A percentile compares a stretch with the other conserved stretches of the same genome.
These are phyloP conservation scores for Metschnikowia kofuensis DNA, from an alignment of 805 yeast species.

Conservation along the genomic window DNA sequence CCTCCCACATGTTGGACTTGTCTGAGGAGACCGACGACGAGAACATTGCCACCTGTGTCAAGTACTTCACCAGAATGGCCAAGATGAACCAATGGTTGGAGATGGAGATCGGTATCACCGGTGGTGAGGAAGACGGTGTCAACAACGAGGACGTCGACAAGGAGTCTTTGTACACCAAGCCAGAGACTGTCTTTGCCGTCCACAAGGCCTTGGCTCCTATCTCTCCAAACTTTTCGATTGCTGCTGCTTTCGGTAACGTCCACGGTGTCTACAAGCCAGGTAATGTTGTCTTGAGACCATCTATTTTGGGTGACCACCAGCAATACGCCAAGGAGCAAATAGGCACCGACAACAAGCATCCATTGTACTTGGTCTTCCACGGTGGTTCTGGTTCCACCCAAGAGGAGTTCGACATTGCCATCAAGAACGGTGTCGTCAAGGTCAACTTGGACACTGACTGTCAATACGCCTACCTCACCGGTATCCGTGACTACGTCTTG, in stretches of 20 bases:
- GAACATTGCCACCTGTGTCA: slow-evolving; percentile 90
- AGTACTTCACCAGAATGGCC: slow-evolving; percentile 92
- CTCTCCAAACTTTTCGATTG: slow-evolving; percentile 97
- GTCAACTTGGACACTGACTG: slow-evolving; percentile 99
- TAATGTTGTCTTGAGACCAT: slow-evolving; percentile 91
- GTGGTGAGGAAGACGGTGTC: slow-evolving; percentile 99
- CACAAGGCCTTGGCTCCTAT: slow-evolving; percentile 86
- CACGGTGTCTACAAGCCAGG: slow-evolving; percentile 99
- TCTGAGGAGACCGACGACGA: slow-evolving; percentile 96
- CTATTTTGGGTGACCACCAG: slow-evolving; percentile 94
- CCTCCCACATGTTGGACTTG: slow-evolving; percentile 98
- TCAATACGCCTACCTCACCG: slow-evolving; percentile 94
- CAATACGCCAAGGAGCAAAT: slow-evolving; percentile 71
- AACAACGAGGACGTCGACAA: slow-evolving; percentile 92
- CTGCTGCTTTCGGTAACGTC: slow-evolving; percentile 99
- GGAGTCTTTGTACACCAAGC: slow-evolving; percentile 86
- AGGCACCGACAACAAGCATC: slow-evolving; percentile 53
- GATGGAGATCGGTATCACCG: slow-evolving; percentile 99
- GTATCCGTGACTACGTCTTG: slow-evolving; percentile 97
- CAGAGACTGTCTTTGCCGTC: slow-evolving; percentile 92
- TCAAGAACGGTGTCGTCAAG: slow-evolving; percentile 93
- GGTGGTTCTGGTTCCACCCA: slow-evolving; percentile 99
- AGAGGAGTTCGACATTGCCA: slow-evolving; percentile 87
- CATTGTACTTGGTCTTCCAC: slow-evolving; percentile 98
- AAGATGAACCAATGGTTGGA: slow-evolving; percentile 96